phyloP scores from a whole-genome alignment of 768 basidiomycete species.

The Cystobasidium onofrii region DNA sequence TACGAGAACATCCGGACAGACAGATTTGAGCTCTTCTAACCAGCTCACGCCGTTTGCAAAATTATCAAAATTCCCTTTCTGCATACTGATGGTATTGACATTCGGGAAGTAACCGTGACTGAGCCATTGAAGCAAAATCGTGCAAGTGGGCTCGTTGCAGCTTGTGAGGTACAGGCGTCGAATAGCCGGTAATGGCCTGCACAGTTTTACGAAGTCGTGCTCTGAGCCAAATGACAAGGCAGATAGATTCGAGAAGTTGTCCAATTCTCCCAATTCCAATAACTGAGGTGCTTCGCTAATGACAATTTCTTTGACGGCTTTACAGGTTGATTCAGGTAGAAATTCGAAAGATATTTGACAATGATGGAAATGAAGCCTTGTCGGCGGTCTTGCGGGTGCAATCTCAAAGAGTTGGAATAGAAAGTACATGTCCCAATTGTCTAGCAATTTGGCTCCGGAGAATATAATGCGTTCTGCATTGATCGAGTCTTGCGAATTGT shows the following conservation, averaged over 20 bases:
- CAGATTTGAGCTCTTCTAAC: not conserved
- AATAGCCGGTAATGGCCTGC: not conserved
- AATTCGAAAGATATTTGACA: not conserved
- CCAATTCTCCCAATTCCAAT: not conserved
- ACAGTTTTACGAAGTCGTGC: conserved; percentile 2
- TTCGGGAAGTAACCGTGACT: not conserved
- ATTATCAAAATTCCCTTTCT: not conserved
- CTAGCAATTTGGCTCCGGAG: not conserved
- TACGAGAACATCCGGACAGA: not conserved
- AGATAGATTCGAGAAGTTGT: not conserved
- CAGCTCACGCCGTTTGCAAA: not conserved
- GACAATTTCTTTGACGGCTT: not conserved
- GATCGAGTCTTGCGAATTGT: conserved; percentile 1
- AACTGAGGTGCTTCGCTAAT: not conserved
- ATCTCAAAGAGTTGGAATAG: not conserved
- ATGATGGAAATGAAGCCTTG: not conserved
- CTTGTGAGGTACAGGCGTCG: not conserved
- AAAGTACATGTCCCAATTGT: conserved; percentile 1
- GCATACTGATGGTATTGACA: not conserved
- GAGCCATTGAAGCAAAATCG: not conserved
- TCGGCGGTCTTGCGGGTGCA: not conserved
- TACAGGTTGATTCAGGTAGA: not conserved
- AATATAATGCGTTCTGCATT: not conserved
- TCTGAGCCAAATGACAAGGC: not conserved
- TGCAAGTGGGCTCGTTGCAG: not conserved